phyloP scores from a whole-genome alignment of 139 green algal species.

The Picochlorum sp. region DNA sequence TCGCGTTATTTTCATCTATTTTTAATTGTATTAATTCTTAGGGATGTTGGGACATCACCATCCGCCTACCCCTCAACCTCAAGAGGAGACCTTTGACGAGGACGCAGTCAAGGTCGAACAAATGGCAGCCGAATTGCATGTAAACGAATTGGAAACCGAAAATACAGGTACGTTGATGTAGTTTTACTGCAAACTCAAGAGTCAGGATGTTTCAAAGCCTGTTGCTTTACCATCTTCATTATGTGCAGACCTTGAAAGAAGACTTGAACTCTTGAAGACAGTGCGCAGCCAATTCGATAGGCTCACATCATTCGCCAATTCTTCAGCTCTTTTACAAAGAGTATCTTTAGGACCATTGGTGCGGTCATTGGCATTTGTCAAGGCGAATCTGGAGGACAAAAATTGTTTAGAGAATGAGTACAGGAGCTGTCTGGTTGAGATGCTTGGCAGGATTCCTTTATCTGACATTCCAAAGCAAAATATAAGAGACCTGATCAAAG shows the following conservation, averaged over 20 bases:
- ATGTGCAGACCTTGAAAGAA: too few relatives aligned
- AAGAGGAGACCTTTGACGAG: background rate
- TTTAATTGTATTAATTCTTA: background rate
- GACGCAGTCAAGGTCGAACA: conserved; percentile 1
- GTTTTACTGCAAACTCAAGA: too few relatives aligned
- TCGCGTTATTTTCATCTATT: too few relatives aligned
- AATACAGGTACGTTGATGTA: background rate
- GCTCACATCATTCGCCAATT: too few relatives aligned
- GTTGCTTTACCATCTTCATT: too few relatives aligned
- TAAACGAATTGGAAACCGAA: background rate
- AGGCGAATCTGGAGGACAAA: too few relatives aligned
- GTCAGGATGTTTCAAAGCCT: too few relatives aligned
- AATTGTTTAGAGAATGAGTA: conserved; percentile 30
- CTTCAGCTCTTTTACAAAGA: too few relatives aligned
- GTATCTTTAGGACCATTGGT: too few relatives aligned
- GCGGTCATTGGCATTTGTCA: too few relatives aligned
- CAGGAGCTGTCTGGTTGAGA: conserved; percentile 41
- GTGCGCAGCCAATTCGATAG: too few relatives aligned
- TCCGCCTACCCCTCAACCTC: background rate
- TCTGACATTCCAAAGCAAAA: conserved; percentile 28
- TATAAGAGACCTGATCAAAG: conserved; percentile 49
- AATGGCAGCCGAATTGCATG: background rate
- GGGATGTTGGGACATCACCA: conserved; percentile 3
- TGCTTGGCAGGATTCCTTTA: conserved; percentile 33
- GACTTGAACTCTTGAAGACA: too few relatives aligned